A percentile compares a stretch with the other conserved stretches of the same genome.
Evolutionary conservation across 2,329 filamentous ascomycete species (phyloP).

Genomic region (Pseudopyricularia javanii): DNA sequence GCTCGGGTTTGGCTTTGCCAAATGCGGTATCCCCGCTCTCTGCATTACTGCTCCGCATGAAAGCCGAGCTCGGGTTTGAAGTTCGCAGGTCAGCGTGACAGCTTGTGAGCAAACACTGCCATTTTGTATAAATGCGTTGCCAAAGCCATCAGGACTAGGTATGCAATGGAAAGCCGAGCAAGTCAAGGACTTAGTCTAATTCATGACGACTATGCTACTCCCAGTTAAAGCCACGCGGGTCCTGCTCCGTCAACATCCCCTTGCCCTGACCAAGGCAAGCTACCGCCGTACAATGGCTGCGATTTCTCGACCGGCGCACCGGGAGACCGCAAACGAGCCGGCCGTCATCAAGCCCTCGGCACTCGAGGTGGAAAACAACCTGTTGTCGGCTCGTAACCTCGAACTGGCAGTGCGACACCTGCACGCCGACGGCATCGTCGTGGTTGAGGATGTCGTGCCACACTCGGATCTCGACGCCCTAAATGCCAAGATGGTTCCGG

Average conservation of each 20-base stretch:
- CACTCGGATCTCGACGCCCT: conserved; percentile 38
- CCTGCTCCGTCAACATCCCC: background rate
- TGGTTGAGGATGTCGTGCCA: conserved; percentile 38
- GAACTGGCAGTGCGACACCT: conserved; percentile 40
- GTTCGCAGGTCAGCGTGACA: background rate
- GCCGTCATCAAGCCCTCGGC: background rate
- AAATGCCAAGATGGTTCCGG: conserved; percentile 46
- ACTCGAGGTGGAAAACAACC: background rate
- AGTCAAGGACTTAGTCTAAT: too few relatives aligned
- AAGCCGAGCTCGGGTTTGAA: background rate
- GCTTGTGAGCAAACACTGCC: background rate
- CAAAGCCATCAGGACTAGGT: too few relatives aligned
- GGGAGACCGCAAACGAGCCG: background rate
- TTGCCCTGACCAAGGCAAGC: background rate
- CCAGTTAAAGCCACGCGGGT: background rate
- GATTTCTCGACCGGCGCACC: background rate
- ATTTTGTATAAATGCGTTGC: too few relatives aligned
- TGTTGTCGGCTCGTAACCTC: conserved; percentile 19
- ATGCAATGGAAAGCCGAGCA: too few relatives aligned
- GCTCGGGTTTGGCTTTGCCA: background rate
- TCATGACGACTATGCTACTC: background rate
- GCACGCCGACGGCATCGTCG: conserved; percentile 41
- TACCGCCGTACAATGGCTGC: background rate
- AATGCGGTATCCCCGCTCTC: background rate
- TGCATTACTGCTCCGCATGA: background rate